Base-by-base conservation (phyloP, 163 green algal genomes). In the Chlorella variabilis region DNA sequence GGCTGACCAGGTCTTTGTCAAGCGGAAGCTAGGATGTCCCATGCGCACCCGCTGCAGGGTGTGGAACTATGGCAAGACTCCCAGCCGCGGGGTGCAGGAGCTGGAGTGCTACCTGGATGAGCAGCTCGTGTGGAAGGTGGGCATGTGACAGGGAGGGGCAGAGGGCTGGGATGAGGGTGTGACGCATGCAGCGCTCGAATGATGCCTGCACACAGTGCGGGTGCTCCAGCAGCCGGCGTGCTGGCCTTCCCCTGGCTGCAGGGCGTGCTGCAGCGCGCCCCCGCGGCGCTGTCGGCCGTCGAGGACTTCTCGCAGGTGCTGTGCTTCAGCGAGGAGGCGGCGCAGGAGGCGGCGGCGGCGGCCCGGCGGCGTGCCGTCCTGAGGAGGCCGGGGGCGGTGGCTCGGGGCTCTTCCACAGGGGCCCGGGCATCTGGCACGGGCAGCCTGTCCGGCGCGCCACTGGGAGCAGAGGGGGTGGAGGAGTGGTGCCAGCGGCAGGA, bases 1-100 rank as follows among this genome's bases (percentile, higher is more conserved):
- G n/a, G n/a, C n/a, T n/a, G n/a, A n/a, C n/a, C n/a, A n/a, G n/a
- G n/a, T n/a, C n/a, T n/a, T n/a, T n/a, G n/a, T n/a, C n/a, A n/a
- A n/a, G n/a, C n/a, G n/a, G n/a, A n/a, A n/a, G n/a, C n/a, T n/a
- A n/a, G n/a, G n/a, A n/a, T n/a, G n/a, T n/a, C n/a, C n/a, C n/a
- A n/a, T n/a, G n/a, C n/a, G n/a, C n/a, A 54, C 15, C 11, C 45
- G 45, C 45, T 63, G 54, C 38, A 73, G 77, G 38, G 38, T 83
- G 66, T 83, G 77, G 77, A 83, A 83, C 77, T 83, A 83, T 29
- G 66, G 51, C 29, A 69, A 62, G 36, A 83, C 77, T 18, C 77
- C 77, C 17, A 11, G 4, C 17, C 29, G 77, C 27, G 77, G 77
- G 4, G 77, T 77, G 66, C 77, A 77, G 77, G 66, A 83, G 77